A percentile compares a stretch with the other conserved stretches of the same genome.
Evolutionary conservation across 1,284 basidiomycete genomes (phyloP).

Genomic region (Cutaneotrichosporon cyanovorans): DNA sequence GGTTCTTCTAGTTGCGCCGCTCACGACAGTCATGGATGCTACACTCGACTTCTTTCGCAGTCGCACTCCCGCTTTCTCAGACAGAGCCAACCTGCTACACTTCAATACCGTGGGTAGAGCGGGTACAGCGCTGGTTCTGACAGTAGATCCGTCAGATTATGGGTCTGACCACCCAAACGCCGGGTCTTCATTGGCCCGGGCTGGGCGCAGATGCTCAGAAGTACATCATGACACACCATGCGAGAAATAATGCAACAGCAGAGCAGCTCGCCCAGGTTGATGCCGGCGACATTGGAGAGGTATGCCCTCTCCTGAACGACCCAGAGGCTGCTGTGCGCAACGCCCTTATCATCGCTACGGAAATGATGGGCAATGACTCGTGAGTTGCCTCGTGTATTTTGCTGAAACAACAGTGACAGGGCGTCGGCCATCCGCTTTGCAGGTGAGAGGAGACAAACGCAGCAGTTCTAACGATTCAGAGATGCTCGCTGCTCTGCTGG

Average conservation of each 20-base stretch:
- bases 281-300: constrained; percentile 16
- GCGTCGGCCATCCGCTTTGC: constrained; percentile 24
- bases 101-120: too few species aligned
- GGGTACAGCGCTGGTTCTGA: constrained; percentile 1
- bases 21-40: constrained; percentile 27
- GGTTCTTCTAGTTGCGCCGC: constrained; percentile 1
- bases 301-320: constrained; percentile 26
- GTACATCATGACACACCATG: constrained; percentile 8
- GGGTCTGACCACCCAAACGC: constrained; percentile 19
- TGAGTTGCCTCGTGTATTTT: background rate
- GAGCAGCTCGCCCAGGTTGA: background rate
- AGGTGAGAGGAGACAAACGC: too few species aligned
- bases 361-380: constrained; percentile 22
- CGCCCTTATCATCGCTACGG: constrained; percentile 31
- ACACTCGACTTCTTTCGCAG: constrained; percentile 28
- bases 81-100: constrained; percentile 10
- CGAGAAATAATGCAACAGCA: background rate
- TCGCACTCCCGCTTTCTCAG: constrained; percentile 22
- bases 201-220: constrained; percentile 11
- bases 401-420: constrained; percentile 24
- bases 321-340: constrained; percentile 30
- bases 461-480: constrained; percentile 13
- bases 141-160: constrained; percentile 25
- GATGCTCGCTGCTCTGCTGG: constrained; percentile 32
- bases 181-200: constrained; percentile 30